phyloP scores from a whole-genome alignment of 805 yeast species.

The Ogataea polymorpha region DNA sequence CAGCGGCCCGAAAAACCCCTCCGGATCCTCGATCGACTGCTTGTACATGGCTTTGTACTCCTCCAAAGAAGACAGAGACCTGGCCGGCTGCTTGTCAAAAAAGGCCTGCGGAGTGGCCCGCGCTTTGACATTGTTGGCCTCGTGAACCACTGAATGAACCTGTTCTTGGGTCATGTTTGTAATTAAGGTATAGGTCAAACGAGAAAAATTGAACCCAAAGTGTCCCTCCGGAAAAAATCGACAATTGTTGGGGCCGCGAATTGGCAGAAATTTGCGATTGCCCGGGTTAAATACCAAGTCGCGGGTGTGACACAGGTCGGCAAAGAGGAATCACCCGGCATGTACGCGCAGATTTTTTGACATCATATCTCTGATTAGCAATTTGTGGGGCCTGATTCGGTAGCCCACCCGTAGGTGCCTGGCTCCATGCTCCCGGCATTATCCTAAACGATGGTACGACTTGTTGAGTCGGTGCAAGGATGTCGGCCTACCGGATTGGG shows the following conservation, averaged over 20 bases:
- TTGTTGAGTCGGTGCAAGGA: conserved; percentile 13
- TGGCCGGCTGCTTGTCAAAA: conserved; percentile 55
- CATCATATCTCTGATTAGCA: not conserved
- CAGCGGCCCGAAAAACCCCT: conserved; percentile 69
- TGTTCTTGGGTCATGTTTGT: conserved; percentile 22
- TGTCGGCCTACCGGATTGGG: conserved; percentile 4
- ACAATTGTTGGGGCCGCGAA: conserved; percentile 11
- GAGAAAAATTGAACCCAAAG: conserved; percentile 3
- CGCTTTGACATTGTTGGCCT: conserved; percentile 50
- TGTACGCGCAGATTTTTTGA: not conserved
- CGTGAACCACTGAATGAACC: conserved; percentile 52
- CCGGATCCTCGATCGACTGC: conserved; percentile 77
- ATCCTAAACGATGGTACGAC: not conserved
- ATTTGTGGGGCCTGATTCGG: not conserved
- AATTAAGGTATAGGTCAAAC: conserved; percentile 3
- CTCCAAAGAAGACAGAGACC: conserved; percentile 57
- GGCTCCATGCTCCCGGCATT: not conserved
- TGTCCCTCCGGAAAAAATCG: conserved; percentile 12
- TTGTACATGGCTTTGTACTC: conserved; percentile 69
- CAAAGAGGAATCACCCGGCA: conserved; percentile 3
- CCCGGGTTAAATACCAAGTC: conserved; percentile 5
- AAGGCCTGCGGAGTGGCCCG: conserved; percentile 54
- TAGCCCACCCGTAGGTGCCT: not conserved
- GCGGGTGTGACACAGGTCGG: conserved; percentile 6
- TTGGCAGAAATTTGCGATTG: conserved; percentile 7